A percentile compares a stretch with the other conserved stretches of the same genome.
Evolutionary conservation across 345 rosid genomes (phyloP).

Genomic region (Lepidium aucheri): DNA sequence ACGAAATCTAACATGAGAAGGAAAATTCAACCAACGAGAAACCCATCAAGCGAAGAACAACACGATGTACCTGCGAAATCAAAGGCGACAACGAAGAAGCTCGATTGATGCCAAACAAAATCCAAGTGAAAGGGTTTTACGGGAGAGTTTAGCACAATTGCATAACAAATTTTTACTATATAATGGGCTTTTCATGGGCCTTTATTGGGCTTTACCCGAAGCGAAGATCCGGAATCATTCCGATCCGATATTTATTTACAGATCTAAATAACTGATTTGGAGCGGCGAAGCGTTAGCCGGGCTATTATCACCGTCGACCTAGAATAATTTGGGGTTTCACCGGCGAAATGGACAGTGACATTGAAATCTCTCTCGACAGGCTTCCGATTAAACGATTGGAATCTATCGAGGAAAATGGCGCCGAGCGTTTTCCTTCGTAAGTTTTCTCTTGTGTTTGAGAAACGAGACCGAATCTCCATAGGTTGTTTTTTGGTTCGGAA

Average conservation of each 20-base stretch:
- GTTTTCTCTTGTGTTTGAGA: not conserved
- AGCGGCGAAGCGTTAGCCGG: not conserved
- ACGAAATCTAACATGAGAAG: not conserved
- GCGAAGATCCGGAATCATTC: not conserved
- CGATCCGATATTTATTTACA: not conserved
- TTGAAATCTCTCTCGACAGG: conserved; percentile 72
- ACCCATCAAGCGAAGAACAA: not conserved
- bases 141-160: not conserved
- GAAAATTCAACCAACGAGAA: not conserved
- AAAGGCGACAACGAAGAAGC: conserved; percentile 21
- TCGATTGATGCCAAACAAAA: not conserved
- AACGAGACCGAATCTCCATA: not conserved
- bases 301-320: conserved; percentile 10
- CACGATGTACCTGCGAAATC: conserved; percentile 11
- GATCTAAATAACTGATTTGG: not conserved
- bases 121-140: conserved; percentile 18
- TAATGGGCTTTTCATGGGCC: conserved; percentile 22
- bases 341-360: conserved; percentile 45
- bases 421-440: conserved; percentile 74
- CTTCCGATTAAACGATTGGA: conserved; percentile 79
- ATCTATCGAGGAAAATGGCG: conserved; percentile 71
- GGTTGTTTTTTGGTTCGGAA: not conserved
- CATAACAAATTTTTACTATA: not conserved
- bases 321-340: not conserved
- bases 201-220: conserved; percentile 13